Conservation (phyloP, 169 alveolate genomes). For the Fabrea salina region DNA sequence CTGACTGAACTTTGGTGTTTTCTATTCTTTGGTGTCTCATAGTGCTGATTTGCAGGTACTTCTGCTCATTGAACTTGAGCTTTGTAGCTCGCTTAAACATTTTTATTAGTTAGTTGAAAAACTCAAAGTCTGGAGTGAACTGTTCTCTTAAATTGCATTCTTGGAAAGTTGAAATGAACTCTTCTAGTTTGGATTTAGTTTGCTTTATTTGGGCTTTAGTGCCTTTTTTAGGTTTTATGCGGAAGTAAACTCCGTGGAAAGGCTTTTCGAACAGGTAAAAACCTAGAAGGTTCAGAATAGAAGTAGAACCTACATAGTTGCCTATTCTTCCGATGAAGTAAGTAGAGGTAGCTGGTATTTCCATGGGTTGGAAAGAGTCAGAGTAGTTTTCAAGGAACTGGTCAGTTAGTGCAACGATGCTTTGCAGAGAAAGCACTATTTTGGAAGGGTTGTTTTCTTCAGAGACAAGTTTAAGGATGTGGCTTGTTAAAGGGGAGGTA, state of each 20-base stretch:
- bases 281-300: neutral
- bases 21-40: neutral
- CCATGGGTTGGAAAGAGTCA: neutral
- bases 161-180: neutral
- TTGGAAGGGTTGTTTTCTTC: neutral
- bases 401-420: neutral
- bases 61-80: slow-evolving; percentile 17
- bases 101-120: neutral
- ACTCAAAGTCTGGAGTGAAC: neutral
- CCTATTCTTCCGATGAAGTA: slow-evolving; percentile 22
- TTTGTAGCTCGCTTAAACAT: slow-evolving; percentile 16
- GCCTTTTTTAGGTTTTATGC: neutral
- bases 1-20: neutral
- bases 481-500: too few species aligned
- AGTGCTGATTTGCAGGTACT: neutral
- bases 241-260: neutral
- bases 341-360: neutral
- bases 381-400: neutral
- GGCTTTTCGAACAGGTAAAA: neutral
- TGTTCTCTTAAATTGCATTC: neutral
- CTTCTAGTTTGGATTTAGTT: neutral
- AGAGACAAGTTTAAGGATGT: neutral
- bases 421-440: neutral
- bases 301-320: neutral
- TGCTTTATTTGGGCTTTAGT: neutral